Base-by-base conservation (phyloP, 176 grass and related monocot species). In the Juncus effusus region DNA sequence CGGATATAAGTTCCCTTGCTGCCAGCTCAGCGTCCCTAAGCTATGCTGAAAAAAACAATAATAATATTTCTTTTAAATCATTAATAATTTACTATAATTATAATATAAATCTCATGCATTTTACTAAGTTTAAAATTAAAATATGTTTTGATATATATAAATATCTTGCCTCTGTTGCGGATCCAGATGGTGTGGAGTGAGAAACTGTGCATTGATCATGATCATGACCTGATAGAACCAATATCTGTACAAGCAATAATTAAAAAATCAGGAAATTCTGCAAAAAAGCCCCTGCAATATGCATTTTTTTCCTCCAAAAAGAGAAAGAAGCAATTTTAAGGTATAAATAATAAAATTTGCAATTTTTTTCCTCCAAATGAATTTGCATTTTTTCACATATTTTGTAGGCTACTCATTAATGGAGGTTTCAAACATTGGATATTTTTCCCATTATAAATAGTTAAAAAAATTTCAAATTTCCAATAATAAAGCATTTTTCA, bases 151-250 rank as follows among this genome's bases (percentile, higher is more conserved):
- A 35, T 14, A 35, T 13, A 4, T 54, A 45, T 66, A 61, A 70
- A 35, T 5, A 75, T 60, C 72, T 74, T 77, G 88, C 93, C 85
- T 97, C 94, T 13, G 40, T 86, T 64, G 89, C 75, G 50, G 78
- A 13, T 8, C 82, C 85, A 82, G 74, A 76, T 62, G 85, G 62
- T 28, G 80, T 84, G 36, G 88, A 80, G 76, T 93, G 94, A 42
- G 58, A 35, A 13, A 89, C 61, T 74, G 94, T 89, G 58, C 94
- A 97, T 79, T 97, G 94, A 78, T 97, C 94, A 74, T 97, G 94
- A 59, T 97, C 93, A 82, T 97, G 94, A 42, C 88, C 83, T 55
- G 85, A 97, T 51, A 97, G 78, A 28, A 97, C 94, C 74, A 97
- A 85, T 79, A 75, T 64, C 94, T 97, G 72, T 10, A 77, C 59